These are phyloP conservation scores for Torulaspora pretoriensis DNA, from an alignment of 1,139 yeast species.

Conservation along the genomic window DNA sequence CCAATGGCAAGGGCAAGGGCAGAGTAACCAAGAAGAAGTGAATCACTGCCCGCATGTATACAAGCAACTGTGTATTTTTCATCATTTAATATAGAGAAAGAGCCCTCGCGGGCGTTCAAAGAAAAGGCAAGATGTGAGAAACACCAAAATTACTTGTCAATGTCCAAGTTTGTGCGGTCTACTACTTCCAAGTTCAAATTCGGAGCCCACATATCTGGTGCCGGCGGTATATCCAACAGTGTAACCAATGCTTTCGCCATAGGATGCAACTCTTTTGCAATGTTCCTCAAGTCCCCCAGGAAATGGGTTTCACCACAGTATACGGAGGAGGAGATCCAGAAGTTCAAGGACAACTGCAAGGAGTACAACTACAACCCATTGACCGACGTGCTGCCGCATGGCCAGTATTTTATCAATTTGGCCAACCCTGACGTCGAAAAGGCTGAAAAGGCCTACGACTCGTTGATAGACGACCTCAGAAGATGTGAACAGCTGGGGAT, in stretches of 20 bases:
- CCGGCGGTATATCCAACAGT: conserved; percentile 73
- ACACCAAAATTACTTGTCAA: conserved; percentile 5
- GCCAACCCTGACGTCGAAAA: conserved; percentile 87
- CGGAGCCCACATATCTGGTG: conserved; percentile 77
- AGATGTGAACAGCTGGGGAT: conserved; percentile 83
- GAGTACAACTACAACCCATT: conserved; percentile 63
- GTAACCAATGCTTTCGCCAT: conserved; percentile 69
- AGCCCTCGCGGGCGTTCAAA: no score
- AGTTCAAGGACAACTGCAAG: conserved; percentile 60
- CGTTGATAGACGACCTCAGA: conserved; percentile 80
- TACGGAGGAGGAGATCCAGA: conserved; percentile 58
- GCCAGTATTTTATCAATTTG: conserved; percentile 84
- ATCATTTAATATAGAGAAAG: not conserved
- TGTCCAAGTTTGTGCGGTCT: conserved; percentile 34
- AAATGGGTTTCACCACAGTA: conserved; percentile 85
- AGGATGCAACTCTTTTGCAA: conserved; percentile 84
- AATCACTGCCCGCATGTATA: not conserved
- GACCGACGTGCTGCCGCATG: conserved; percentile 86
- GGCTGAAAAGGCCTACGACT: conserved; percentile 66
- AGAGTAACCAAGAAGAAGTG: conserved; percentile 25
- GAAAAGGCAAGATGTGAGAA: no score
- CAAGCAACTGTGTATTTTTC: not conserved
- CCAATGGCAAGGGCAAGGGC: conserved; percentile 34
- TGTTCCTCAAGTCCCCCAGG: conserved; percentile 85
- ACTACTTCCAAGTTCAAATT: conserved; percentile 47